Conservation (phyloP, 2,329 filamentous ascomycete genomes). For the Byssochlamys sp. region DNA sequence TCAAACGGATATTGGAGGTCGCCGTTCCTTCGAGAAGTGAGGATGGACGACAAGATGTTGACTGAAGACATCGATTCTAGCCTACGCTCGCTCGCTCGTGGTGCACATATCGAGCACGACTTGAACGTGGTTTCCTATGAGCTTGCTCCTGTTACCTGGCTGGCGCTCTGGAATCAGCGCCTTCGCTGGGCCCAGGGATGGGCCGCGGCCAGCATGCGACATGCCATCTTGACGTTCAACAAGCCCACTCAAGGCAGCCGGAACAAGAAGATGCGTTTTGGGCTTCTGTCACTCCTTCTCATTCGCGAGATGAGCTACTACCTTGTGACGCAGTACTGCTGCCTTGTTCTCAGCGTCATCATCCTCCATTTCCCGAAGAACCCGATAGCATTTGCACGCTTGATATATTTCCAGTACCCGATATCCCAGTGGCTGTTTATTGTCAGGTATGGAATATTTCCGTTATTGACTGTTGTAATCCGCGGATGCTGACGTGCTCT, state of each 20-base stretch:
- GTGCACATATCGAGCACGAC: conserved; percentile 38
- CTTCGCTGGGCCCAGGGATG: conserved; percentile 44
- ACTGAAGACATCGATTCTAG: conserved; percentile 45
- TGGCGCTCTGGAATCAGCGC: conserved; percentile 42
- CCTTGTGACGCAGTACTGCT: conserved; percentile 41
- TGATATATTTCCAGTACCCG: conserved; percentile 42
- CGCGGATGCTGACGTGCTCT: neutral
- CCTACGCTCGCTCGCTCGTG: conserved; percentile 35
- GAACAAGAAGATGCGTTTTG: conserved; percentile 31
- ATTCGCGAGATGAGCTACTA: conserved; percentile 41
- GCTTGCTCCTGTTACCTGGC: conserved; percentile 37
- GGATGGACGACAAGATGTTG: conserved; percentile 43
- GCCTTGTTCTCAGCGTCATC: conserved; percentile 37
- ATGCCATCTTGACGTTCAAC: conserved; percentile 35
- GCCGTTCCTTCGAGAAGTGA: conserved; percentile 35
- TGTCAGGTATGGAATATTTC: conserved; percentile 27
- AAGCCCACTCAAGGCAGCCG: conserved; percentile 27
- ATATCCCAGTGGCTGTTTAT: conserved; percentile 41
- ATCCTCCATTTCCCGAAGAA: conserved; percentile 37
- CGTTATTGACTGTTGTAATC: neutral
- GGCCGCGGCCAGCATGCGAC: conserved; percentile 39
- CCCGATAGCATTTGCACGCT: conserved; percentile 25
- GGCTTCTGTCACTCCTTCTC: conserved; percentile 37
- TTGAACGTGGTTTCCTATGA: conserved; percentile 42
- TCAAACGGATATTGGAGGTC: conserved; percentile 43